phyloP scores from a whole-genome alignment of 257 asterid species.

The Nicotiana knightiana region DNA sequence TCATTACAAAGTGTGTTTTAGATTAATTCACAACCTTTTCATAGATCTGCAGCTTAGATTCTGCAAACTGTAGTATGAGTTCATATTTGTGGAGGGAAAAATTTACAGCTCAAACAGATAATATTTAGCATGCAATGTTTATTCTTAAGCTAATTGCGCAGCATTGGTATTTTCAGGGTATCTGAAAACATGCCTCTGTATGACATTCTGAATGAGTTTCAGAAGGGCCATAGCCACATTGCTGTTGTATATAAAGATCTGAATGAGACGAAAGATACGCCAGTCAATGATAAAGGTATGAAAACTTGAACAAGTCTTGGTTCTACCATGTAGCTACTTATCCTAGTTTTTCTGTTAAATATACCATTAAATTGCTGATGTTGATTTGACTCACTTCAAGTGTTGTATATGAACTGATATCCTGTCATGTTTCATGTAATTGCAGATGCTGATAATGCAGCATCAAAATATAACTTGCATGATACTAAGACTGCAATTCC shows the following conservation, averaged over 20 bases:
- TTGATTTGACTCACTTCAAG: background rate
- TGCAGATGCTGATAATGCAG: slow-evolving; percentile 43
- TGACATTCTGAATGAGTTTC: slow-evolving; percentile 93
- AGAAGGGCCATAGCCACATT: slow-evolving; percentile 97
- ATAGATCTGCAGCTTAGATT: background rate
- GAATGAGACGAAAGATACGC: slow-evolving; percentile 50
- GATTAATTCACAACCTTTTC: background rate
- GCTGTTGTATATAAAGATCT: slow-evolving; percentile 83
- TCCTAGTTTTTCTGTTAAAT: background rate
- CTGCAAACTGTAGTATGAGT: background rate
- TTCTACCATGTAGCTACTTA: background rate
- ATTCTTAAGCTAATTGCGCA: background rate
- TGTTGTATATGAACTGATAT: background rate
- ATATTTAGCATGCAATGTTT: background rate
- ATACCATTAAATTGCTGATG: background rate
- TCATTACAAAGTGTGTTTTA: background rate
- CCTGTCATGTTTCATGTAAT: background rate
- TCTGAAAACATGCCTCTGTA: slow-evolving; percentile 92
- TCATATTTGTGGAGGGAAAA: background rate
- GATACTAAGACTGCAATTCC: slow-evolving; percentile 27
- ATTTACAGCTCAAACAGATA: background rate
- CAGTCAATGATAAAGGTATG: slow-evolving; percentile 45
- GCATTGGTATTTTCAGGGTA: slow-evolving; percentile 47
- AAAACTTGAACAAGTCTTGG: background rate
- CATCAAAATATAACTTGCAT: slow-evolving; percentile 27